Evolutionary conservation across 768 basidiomycete species (phyloP), one percentile per base, ranked within the genome.

Genomic region (Calocybe gangraenosa): DNA sequence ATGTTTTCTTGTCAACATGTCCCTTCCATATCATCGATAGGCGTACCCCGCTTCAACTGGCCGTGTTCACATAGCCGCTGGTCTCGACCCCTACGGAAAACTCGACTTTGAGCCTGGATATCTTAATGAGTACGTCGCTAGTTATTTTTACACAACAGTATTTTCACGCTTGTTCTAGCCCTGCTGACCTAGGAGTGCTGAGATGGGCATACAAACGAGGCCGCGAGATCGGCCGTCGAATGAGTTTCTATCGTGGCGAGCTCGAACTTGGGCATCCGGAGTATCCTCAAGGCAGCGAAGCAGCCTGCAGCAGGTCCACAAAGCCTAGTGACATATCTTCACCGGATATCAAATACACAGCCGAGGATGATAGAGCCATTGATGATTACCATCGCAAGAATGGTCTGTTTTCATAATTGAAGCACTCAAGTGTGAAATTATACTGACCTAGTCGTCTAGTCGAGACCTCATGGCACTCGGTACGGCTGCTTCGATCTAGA

Each of bases 181-280:
- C 64, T 2, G 66, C 66, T 8, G 78, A 79, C 52, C 17, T 84
- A 5, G 68, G 57, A 0, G 60, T 71, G 17, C 50, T 82, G 37
- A 64, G 64, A 42, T 76, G 76, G 69, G 65, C 56, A 0, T 84
- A 82, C 58, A 85, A 84, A 51, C 70, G 69, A 42, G 43, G 57
- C 3, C 69, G 81, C 1, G 82, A 85, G 61, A 50, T 78, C 8
- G 63, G 66, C 3, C 72, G 83, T 28, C 75, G 82, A 11, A 79
- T 81, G 74, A 54, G 64, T 6, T 39, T 52, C 21, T 74, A 66
- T 50, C 62, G 67, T 31, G 75, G 75, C 1, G 73, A 72, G 40
- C 51, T 65, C 7, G 34, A 46, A 11, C 44, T 48, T 2, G 61
- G 52, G 0, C 69, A 75, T 49, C 74, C 74, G 0, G 42, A 31